These are phyloP conservation scores for Calonectria naviculata DNA, from an alignment of 2,329 filamentous ascomycete species.

Conservation along the genomic window DNA sequence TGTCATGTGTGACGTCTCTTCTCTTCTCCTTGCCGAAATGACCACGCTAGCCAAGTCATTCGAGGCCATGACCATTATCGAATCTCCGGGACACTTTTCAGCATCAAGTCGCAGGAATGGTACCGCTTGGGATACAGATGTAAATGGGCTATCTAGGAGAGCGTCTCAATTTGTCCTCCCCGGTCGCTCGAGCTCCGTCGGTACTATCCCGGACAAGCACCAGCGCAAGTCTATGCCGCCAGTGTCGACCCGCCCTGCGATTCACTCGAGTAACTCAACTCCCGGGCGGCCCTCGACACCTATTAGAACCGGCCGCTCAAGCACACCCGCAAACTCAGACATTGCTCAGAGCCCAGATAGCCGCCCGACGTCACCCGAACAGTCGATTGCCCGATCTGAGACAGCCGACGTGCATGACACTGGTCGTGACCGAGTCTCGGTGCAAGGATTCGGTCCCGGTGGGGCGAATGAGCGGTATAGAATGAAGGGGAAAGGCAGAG, in stretches of 20 bases:
- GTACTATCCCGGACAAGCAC: conserved; percentile 66
- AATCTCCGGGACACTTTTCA: conserved; percentile 74
- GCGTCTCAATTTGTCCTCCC: conserved; percentile 66
- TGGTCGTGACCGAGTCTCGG: conserved; percentile 67
- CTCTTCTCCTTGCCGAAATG: conserved; percentile 79
- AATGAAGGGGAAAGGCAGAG: conserved; percentile 82
- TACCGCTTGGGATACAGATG: conserved; percentile 53
- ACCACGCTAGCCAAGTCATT: conserved; percentile 78
- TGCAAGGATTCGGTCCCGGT: conserved; percentile 77
- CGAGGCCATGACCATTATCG: conserved; percentile 79
- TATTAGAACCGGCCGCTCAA: conserved; percentile 59
- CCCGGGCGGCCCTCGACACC: conserved; percentile 64
- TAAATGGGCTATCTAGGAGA: conserved; percentile 56
- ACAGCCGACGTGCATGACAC: conserved; percentile 59
- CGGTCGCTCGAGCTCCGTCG: conserved; percentile 64
- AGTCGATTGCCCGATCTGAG: conserved; percentile 49
- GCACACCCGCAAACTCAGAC: conserved; percentile 61
- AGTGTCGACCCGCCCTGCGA: conserved; percentile 58
- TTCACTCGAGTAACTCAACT: conserved; percentile 57
- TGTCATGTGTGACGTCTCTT: conserved; percentile 82
- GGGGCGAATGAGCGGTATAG: conserved; percentile 82
- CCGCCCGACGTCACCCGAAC: conserved; percentile 55
- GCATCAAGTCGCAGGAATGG: conserved; percentile 53
- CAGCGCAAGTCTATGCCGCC: conserved; percentile 88
- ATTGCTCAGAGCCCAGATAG: conserved; percentile 52